Base-by-base conservation (phyloP, 2,329 filamentous ascomycete genomes). In the Exophiala sideris region DNA sequence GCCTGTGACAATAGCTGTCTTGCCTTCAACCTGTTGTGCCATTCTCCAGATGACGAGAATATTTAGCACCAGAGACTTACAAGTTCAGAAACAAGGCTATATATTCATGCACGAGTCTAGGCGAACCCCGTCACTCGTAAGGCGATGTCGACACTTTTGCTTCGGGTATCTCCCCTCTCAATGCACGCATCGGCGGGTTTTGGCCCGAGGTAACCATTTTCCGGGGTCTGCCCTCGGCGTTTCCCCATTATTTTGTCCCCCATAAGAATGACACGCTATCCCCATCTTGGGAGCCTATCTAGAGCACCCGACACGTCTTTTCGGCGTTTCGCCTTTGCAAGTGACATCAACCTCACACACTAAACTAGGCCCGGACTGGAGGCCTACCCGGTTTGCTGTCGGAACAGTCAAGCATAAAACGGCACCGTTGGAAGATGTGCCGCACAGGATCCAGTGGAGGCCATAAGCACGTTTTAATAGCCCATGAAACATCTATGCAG, bases 1-100 rank as follows among this genome's bases (percentile, higher is more conserved):
- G 32, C 79, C 79, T 9, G 79, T 82, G 29, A 82, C 68, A 44
- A 82, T 78, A 10, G 79, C 79, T 10, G 76, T 61, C 50, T 64
- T 64, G 18, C 62, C 62, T 52, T 57, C 49, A 35, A 61, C 41
- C 29, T 54, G 41, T 54, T 57, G 62, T 34, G 61, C 56, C 61
- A 63, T 63, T 12, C 7, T 44, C 11, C 2, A 4, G 21, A 24
- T 18, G 1, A 29, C 41, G n/a, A 32, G 33, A 24, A 5, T 41
- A 21, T 20, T 8, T 24, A 11, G 10, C 29, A 8, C 4, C 21
- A 14, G 21, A 20, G 10, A 44, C 11, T 11, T 1, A 38, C 35
- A 38, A 12, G 35, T 4, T 16, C 10, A 11, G 35, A 4, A 29
- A 8, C 24, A 29, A 29, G 7, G 24, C 24, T 29, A 29, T 29